These are phyloP conservation scores for Ceratocystis huliohia DNA, from an alignment of 2,329 filamentous ascomycete species.

Conservation along the genomic window DNA sequence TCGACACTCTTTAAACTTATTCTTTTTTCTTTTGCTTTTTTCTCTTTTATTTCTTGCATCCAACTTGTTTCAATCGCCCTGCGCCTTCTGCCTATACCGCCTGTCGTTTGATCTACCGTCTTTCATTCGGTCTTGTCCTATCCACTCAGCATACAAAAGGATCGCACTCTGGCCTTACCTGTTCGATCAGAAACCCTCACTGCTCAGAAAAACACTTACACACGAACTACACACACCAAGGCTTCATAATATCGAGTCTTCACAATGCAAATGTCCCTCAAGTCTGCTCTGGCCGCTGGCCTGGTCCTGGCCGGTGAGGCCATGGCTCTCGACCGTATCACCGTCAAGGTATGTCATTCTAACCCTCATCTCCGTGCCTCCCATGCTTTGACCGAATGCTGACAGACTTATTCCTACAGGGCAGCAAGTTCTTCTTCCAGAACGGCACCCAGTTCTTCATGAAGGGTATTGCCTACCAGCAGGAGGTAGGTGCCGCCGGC, in stretches of 20 bases:
- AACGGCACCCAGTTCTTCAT: slow-evolving; percentile 61
- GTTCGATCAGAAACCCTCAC: neutral
- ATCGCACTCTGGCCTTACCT: neutral
- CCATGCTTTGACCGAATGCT: neutral
- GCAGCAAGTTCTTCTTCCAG: slow-evolving; percentile 81
- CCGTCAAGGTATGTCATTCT: slow-evolving; percentile 48
- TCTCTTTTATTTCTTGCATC: neutral
- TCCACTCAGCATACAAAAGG: slow-evolving; percentile 10
- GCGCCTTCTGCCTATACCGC: neutral
- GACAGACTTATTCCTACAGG: slow-evolving; percentile 32
- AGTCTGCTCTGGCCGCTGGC: slow-evolving; percentile 29
- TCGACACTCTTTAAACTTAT: slow-evolving; percentile 14
- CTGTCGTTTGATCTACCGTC: slow-evolving; percentile 18
- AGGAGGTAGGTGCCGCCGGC: slow-evolving; percentile 52
- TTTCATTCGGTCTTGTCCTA: slow-evolving; percentile 13
- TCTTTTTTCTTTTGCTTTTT: slow-evolving; percentile 11
- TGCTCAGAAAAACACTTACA: neutral
- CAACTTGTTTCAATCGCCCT: slow-evolving; percentile 1
- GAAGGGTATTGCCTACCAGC: slow-evolving; percentile 90
- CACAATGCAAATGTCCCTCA: slow-evolving; percentile 26
- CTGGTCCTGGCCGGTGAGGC: slow-evolving; percentile 33
- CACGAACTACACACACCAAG: neutral
- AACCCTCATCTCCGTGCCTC: neutral
- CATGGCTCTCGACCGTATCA: slow-evolving; percentile 43
- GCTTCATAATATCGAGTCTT: neutral